Base-by-base conservation (phyloP, 2,329 filamentous ascomycete species). In the Colletotrichum ledebouriae region DNA sequence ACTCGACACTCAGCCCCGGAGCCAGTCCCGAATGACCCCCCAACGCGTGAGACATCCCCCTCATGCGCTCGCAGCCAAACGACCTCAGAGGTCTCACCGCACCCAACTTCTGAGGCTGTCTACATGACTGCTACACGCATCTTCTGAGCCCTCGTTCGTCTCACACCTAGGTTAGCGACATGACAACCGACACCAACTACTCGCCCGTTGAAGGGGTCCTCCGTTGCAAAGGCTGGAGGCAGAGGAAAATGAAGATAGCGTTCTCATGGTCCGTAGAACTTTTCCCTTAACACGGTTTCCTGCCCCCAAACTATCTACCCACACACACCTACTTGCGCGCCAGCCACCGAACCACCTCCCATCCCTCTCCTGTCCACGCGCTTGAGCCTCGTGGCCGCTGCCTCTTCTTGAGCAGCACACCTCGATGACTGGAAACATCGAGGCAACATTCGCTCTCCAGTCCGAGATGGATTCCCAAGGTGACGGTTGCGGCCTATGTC, bases 31-130 rank as follows among this genome's bases (percentile, higher is more conserved):
- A 63, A 69, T 69, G 67, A 69, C 63, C 67, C 52, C 52, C 50
- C 29, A 20, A 25, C 49, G 56, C 55, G 33, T 67, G 67, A 69
- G 67, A 69, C 67, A 69, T 67, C 17, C 63, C 42, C 56, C 66
- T 69, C 66, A 69, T 69, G 67, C 67, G 62, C 63, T 67, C 63
- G 37, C 41, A 20, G 59, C 63, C 61, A 59, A 68, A 59, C 66
- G 66, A 67, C 67, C 42, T 67, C 17, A 20, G 44, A 59, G 52
- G 67, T 69, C 67, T 69, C 39, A 69, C 63, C 58, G 33, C 63
- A 53, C 63, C 37, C 37, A 69, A 69, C 37, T 62, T 67, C 63
- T 57, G 67, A 67, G 67, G 44, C 37, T 41, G 57, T 67, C 50
- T 67, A 69, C 63, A 69, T 69, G 67, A 67, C 67, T 60, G 49